phyloP scores from a whole-genome alignment of 2,329 filamentous ascomycete species.

The Cephalotrichum gorgonifer region DNA sequence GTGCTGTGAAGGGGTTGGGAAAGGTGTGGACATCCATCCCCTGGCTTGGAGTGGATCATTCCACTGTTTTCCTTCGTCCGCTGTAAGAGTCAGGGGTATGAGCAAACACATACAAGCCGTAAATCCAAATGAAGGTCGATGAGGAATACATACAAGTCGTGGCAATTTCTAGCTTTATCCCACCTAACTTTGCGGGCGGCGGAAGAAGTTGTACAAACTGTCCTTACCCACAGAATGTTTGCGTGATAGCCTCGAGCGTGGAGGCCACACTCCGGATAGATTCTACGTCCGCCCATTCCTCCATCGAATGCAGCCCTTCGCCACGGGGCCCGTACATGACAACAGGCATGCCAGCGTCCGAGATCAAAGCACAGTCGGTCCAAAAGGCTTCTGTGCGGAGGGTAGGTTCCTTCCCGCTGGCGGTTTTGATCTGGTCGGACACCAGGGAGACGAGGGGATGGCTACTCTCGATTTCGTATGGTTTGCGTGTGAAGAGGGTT shows the following conservation, averaged over 20 bases:
- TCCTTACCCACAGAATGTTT: constrained; percentile 18
- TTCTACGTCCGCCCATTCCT: constrained; percentile 36
- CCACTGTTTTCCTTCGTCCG: too few species aligned
- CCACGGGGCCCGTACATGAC: constrained; percentile 36
- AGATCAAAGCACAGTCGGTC: constrained; percentile 40
- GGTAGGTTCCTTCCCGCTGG: constrained; percentile 15
- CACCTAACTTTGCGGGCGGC: too few species aligned
- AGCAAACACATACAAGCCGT: too few species aligned
- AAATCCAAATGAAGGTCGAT: too few species aligned
- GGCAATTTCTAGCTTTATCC: too few species aligned
- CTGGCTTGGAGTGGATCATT: too few species aligned
- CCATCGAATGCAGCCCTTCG: constrained; percentile 36
- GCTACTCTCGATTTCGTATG: constrained; percentile 26
- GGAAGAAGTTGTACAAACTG: too few species aligned
- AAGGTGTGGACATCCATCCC: too few species aligned
- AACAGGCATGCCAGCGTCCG: constrained; percentile 30
- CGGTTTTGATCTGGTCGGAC: constrained; percentile 13
- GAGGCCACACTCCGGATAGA: constrained; percentile 25
- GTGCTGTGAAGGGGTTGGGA: constrained; percentile 30
- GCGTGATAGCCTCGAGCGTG: constrained; percentile 15
- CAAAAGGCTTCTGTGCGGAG: constrained; percentile 27
- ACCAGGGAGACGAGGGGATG: constrained; percentile 28
- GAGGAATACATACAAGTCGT: too few species aligned
- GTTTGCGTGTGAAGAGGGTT: constrained; percentile 29
- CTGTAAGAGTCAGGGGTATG: too few species aligned